A percentile compares a stretch with the other conserved stretches of the same genome.
Conservation (phyloP, 2,329 filamentous ascomycete species). For the Hirsutella rhossiliensis region DNA sequence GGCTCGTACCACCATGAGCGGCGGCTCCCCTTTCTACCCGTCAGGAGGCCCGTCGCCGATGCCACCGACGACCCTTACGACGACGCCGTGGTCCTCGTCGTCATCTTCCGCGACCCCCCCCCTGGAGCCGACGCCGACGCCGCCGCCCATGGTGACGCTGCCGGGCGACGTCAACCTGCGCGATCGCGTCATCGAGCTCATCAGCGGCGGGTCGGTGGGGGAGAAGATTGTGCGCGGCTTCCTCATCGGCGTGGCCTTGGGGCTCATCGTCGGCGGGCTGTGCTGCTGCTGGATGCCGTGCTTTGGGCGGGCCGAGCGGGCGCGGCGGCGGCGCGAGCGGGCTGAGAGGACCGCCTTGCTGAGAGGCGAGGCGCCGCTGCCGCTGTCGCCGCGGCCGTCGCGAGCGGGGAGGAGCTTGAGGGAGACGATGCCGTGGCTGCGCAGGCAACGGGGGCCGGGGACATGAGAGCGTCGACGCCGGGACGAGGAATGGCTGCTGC, state of each 20-base stretch:
- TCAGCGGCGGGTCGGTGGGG: conserved; percentile 15
- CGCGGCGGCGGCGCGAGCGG: conserved; percentile 8
- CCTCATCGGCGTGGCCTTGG: conserved; percentile 19
- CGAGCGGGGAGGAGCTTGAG: too few relatives aligned
- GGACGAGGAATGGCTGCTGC: too few relatives aligned
- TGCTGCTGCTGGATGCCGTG: conserved; percentile 22
- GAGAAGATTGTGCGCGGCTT: conserved; percentile 21
- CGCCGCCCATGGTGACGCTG: background rate
- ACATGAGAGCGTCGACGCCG: too few relatives aligned
- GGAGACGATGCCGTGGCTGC: too few relatives aligned
- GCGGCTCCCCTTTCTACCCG: too few relatives aligned
- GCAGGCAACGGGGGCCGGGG: too few relatives aligned
- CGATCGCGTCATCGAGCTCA: conserved; percentile 15
- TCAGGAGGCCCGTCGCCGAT: too few relatives aligned
- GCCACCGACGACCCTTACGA: too few relatives aligned
- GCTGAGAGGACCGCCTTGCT: background rate
- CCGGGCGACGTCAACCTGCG: conserved; percentile 13
- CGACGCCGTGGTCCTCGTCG: background rate
- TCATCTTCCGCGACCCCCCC: background rate
- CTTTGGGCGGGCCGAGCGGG: conserved; percentile 6
- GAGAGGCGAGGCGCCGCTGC: too few relatives aligned
- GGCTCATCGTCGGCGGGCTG: conserved; percentile 17
- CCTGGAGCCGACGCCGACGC: background rate
- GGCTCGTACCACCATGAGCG: too few relatives aligned
- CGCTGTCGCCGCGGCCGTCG: too few relatives aligned